Conservation (phyloP, 805 yeast genomes). For the Yamadazyma laniorum region DNA sequence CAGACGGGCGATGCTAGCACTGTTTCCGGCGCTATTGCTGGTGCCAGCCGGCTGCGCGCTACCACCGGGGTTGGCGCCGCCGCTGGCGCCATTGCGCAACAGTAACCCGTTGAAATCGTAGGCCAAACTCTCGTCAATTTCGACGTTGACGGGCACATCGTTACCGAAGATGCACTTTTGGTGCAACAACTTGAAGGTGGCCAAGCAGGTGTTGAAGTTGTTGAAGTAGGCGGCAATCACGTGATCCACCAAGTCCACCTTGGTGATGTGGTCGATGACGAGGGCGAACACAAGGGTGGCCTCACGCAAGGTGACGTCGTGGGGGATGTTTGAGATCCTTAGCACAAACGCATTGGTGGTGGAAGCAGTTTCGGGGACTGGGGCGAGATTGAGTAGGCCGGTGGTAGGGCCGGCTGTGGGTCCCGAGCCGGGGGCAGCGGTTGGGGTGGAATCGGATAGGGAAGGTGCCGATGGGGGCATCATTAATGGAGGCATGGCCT, state of each 20-base stretch:
- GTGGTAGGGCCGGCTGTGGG: neutral
- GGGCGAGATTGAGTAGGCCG: neutral
- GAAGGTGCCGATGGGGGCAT: neutral
- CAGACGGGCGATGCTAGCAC: slow-evolving; percentile 37
- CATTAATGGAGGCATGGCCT: neutral
- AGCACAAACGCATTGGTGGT: slow-evolving; percentile 12
- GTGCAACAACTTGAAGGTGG: slow-evolving; percentile 40
- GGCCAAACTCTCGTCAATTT: slow-evolving; percentile 18
- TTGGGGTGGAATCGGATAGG: too few species aligned
- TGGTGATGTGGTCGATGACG: slow-evolving; percentile 57
- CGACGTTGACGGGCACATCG: slow-evolving; percentile 37
- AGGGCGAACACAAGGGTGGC: slow-evolving; percentile 65
- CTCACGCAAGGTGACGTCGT: slow-evolving; percentile 64
- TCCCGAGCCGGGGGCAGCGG: neutral
- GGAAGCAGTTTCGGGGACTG: neutral
- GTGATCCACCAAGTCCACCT: slow-evolving; percentile 40
- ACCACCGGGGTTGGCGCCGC: neutral
- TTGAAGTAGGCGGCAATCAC: slow-evolving; percentile 35
- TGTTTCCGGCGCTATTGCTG: neutral
- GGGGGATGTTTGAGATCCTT: slow-evolving; percentile 55
- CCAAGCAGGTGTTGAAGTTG: slow-evolving; percentile 36
- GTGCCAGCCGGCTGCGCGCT: neutral
- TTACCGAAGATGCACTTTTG: slow-evolving; percentile 40
- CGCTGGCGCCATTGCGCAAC: slow-evolving; percentile 10
- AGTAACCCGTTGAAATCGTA: slow-evolving; percentile 11